Base-by-base conservation (phyloP, 2,329 filamentous ascomycete genomes). In the Ophiostoma piceae region DNA sequence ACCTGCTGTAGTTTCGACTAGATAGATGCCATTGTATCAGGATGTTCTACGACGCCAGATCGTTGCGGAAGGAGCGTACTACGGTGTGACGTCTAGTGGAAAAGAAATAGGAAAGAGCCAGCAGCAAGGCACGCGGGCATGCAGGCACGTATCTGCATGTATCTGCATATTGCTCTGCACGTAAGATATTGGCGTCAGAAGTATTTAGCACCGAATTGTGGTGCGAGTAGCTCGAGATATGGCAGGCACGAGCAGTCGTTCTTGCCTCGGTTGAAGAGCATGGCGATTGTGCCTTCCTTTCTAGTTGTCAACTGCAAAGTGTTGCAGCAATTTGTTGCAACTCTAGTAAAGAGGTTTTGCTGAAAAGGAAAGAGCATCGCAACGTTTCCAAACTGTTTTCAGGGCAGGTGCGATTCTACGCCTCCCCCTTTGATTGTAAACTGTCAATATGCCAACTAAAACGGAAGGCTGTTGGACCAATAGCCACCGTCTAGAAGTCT, bases 341-440 rank as follows among this genome's bases (percentile, higher is more conserved):
- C 47, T 19, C 6, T 54, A 43, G 6, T 19, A 47, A 2, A 41
- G 43, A 4, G 26, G n/a, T 47, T 47, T 16, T 47, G 43, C 12
- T 26, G 9, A 14, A 7, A 26, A n/a, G n/a, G n/a, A 22, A 57
- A 57, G n/a, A 57, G 22, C 51, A 57, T 4, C 9, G 22, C 16
- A 12, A 11, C 16, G 3, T 26, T 54, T 54, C 16, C 43, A 47
- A 26, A 26, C 19, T 12, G 47, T 57, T 57, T 57, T 57, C 51
- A 26, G 19, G 43, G 43, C 16, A 47, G 43, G 43, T 26, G 51
- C n/a, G n/a, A 57, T 57, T 57, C 14, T 57, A 14, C 51, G 51
- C 51, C 51, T 57, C 51, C 51, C 51, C 51, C n/a, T 57, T 57
- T 57, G 51, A 57, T 29, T 22, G 51, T 57, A 11, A 16, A 57